Base-by-base conservation (phyloP, 116 monocot species). In the Zostera marina region DNA sequence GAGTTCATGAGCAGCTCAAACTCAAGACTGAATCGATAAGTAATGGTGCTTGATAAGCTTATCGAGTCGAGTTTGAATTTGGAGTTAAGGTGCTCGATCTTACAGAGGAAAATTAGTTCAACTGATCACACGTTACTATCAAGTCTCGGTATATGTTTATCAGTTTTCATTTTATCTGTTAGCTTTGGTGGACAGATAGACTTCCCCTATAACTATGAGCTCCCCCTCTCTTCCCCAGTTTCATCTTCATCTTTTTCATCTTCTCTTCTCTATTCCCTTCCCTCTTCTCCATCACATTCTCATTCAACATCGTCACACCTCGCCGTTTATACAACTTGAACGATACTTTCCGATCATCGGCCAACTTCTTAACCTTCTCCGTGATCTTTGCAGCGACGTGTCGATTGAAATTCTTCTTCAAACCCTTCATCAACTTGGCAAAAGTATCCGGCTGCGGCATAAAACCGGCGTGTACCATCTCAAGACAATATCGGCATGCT, bases 321-420 rank as follows among this genome's bases (percentile, higher is more conserved):
- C 98, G 73, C 60, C 90, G 71, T 78, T 90, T 98, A 61, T 98
- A 98, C 80, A 69, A 76, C 74, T 98, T 98, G 64, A 98, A 98
- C 1, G 77, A 77, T 9, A 86, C 60, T 41, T 79, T 74, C 59
- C 82, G 90, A 74, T 98, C 96, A 0, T 56, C 82, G 11, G 86
- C 91, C 90, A 98, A 86, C 55, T 60, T 73, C 70, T 83, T 80
- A 41, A 86, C 90, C 63, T 98, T 98, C 67, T 98, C 90, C 0
- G 98, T 98, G 25, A 90, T 83, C 61, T 86, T 90, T 13, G 74
- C 83, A 2, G 86, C 98, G 24, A 90, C 68, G 15, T 77, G 76
- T 64, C 86, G 62, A 60, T 98, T 85, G 55, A 81, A 98, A 41
- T 90, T 68, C 72, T 81, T 98, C 70, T 75, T 80, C 77, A 98